These are phyloP conservation scores for Aspergillus alliaceus DNA, from an alignment of 2,329 filamentous ascomycete genomes.

Conservation along the genomic window DNA sequence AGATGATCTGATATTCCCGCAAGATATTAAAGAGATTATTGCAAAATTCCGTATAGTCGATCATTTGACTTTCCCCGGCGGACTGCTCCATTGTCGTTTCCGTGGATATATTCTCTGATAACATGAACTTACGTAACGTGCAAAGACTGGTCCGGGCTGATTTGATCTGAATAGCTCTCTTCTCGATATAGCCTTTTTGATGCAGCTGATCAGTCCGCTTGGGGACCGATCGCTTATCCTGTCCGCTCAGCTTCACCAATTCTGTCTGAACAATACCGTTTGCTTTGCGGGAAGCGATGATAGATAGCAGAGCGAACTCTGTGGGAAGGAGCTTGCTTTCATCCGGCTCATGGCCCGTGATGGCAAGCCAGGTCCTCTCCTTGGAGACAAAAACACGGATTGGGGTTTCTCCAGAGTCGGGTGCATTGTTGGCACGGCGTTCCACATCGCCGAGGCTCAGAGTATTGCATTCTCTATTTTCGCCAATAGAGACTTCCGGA, in stretches of 20 bases:
- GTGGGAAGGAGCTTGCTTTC: constrained; percentile 52
- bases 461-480: constrained; percentile 40
- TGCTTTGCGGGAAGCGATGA: constrained; percentile 57
- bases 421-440: constrained; percentile 12
- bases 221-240: constrained; percentile 66
- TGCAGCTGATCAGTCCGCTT: constrained; percentile 58
- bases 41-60: constrained; percentile 53
- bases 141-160: constrained; percentile 58
- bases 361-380: constrained; percentile 59
- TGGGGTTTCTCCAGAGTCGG: neutral
- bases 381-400: constrained; percentile 52
- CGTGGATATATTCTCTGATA: constrained; percentile 11
- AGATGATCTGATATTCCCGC: constrained; percentile 52
- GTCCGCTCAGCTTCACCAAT: constrained; percentile 55
- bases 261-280: constrained; percentile 60
- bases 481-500: constrained; percentile 55
- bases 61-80: constrained; percentile 29
- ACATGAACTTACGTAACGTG: constrained; percentile 52
- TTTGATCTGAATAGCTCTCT: constrained; percentile 50
- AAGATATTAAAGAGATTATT: constrained; percentile 51
- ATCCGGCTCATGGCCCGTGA: constrained; percentile 61
- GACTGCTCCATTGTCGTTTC: constrained; percentile 16
- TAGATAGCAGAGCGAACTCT: constrained; percentile 58
- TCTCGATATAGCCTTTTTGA: constrained; percentile 62
- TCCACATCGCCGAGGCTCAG: constrained; percentile 44